phyloP scores from a whole-genome alignment of 78 protist species.

The Pigoraptor vietnamica region DNA sequence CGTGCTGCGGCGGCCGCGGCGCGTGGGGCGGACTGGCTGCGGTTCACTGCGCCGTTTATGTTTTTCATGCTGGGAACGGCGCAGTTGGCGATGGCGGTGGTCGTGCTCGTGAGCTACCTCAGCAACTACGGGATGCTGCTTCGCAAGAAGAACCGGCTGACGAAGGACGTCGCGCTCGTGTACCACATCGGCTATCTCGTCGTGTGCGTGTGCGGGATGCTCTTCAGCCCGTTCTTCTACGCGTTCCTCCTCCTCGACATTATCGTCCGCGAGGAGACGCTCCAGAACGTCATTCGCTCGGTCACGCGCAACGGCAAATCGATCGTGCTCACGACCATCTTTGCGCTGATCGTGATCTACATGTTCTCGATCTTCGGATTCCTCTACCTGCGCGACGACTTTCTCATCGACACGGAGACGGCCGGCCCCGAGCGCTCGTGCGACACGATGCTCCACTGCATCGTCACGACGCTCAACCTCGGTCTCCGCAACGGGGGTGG shows the following conservation, averaged over 20 bases:
- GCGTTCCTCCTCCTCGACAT: slow-evolving; percentile 28
- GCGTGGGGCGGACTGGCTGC: neutral
- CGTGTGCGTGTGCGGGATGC: neutral
- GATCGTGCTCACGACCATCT: slow-evolving; percentile 32
- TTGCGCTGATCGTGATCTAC: slow-evolving; percentile 34
- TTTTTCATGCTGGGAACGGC: neutral
- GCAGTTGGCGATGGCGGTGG: neutral
- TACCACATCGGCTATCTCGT: neutral
- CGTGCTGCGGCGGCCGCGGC: neutral
- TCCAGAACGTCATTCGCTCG: slow-evolving; percentile 29
- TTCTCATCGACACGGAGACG: neutral
- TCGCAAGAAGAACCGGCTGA: neutral
- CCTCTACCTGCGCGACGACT: slow-evolving; percentile 13
- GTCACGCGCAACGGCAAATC: slow-evolving; percentile 41
- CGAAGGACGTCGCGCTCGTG: neutral
- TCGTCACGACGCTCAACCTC: slow-evolving; percentile 4
- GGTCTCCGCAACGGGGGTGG: slow-evolving; percentile 51
- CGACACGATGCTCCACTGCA: neutral
- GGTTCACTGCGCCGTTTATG: neutral
- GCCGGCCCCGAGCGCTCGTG: slow-evolving; percentile 3
- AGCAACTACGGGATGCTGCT: neutral
- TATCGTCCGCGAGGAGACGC: slow-evolving; percentile 36
- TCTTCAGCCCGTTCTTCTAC: neutral
- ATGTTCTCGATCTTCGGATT: slow-evolving; percentile 32
- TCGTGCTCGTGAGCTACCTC: neutral